phyloP scores from a whole-genome alignment of 352 stramenopile species.

The Phytophthora fragariaefolia region DNA sequence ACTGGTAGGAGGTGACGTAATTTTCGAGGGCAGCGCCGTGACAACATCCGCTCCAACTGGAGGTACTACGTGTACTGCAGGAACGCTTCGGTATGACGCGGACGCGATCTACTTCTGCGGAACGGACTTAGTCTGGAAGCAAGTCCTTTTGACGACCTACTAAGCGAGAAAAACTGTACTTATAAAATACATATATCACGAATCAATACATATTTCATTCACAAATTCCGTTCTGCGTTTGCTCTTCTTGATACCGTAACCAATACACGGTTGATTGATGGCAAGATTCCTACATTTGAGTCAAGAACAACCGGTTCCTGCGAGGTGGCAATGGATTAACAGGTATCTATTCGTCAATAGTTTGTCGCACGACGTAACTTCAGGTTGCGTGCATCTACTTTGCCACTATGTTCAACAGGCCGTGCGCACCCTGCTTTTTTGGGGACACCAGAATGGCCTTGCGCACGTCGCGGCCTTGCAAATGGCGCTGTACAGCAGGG shows the following conservation, averaged over 20 bases:
- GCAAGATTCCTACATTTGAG: too few relatives aligned
- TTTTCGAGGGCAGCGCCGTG: conserved; percentile 33
- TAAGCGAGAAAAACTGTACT: too few relatives aligned
- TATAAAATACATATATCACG: too few relatives aligned
- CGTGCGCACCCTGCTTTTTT: conserved; percentile 80
- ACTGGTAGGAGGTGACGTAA: conserved; percentile 36
- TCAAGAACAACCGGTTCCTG: too few relatives aligned
- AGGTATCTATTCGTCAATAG: conserved; percentile 22
- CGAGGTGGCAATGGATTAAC: too few relatives aligned
- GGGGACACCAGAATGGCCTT: conserved; percentile 84
- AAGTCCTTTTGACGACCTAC: conserved; percentile 16
- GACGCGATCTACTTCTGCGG: conserved; percentile 47
- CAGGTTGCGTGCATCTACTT: conserved; percentile 37
- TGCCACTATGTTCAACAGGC: conserved; percentile 82
- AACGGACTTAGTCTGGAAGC: conserved; percentile 26
- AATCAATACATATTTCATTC: too few relatives aligned
- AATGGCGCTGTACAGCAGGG: conserved; percentile 66
- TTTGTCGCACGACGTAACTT: neutral
- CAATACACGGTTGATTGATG: too few relatives aligned
- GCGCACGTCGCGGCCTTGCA: conserved; percentile 66
- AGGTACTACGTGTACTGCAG: conserved; percentile 25
- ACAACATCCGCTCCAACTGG: conserved; percentile 25
- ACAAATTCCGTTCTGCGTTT: too few relatives aligned
- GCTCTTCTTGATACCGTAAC: too few relatives aligned
- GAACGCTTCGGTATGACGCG: conserved; percentile 42